phyloP scores from a whole-genome alignment of 805 yeast genomes.

The Komagataella ulmi region DNA sequence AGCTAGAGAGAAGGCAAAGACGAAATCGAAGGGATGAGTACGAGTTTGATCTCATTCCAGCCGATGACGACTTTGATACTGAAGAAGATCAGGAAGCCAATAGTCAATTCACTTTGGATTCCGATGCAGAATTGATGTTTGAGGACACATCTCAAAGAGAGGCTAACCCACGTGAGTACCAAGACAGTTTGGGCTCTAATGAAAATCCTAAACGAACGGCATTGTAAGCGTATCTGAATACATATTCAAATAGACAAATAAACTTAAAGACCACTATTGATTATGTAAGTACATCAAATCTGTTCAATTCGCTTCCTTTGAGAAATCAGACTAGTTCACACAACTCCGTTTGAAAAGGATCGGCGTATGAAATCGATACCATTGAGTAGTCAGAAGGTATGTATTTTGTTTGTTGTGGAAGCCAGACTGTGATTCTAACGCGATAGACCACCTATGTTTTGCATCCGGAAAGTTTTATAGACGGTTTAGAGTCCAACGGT shows the following conservation, averaged over 20 bases:
- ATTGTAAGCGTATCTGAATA: not conserved
- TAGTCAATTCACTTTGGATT: not conserved
- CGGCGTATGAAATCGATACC: not conserved
- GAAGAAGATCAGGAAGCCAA: constrained; percentile 12
- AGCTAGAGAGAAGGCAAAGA: constrained; percentile 23
- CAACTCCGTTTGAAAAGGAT: not conserved
- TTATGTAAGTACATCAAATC: not conserved
- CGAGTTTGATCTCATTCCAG: constrained; percentile 68
- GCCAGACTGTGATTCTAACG: not conserved
- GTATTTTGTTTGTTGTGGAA: not conserved
- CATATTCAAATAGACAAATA: not conserved
- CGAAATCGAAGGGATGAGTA: constrained; percentile 53
- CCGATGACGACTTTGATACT: constrained; percentile 29
- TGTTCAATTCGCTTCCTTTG: not conserved
- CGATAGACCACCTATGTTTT: not conserved
- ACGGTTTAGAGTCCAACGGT: not conserved
- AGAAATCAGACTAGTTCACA: not conserved
- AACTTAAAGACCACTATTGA: not conserved
- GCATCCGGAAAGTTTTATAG: not conserved
- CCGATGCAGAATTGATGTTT: not conserved
- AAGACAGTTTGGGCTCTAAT: not conserved
- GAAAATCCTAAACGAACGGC: not conserved
- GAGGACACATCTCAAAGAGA: not conserved
- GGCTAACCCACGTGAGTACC: not conserved
- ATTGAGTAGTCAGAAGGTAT: not conserved